Base-by-base conservation (phyloP, 768 basidiomycete species). In the Suillus paluster region DNA sequence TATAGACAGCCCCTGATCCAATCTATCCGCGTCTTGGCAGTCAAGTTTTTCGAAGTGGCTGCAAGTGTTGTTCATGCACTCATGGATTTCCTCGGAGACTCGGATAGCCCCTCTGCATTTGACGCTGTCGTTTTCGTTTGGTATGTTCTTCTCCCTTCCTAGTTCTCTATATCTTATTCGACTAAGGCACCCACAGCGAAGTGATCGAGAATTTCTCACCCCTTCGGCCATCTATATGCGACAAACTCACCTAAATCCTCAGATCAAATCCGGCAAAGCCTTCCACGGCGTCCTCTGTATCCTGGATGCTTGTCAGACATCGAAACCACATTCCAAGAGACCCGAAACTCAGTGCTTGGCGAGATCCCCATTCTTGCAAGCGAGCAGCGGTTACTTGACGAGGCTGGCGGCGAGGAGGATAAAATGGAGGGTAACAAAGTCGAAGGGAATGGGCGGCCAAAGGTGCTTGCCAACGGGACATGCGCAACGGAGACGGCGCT, bases 201-300 rank as follows among this genome's bases (percentile, higher is more conserved):
- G 95, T 99, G 33, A 96, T 98, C 56, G 95, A 99, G 75, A 97
- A 97, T 75, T 98, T 99, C 86, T 95, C 97, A 1, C 78, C 84
- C 57, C 85, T 99, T 10, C 90, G 96, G 9, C 70, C 81, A 2
- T 84, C 91, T 9, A 94, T 99, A 67, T 89, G 89, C 62, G 88
- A 92, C 71, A 95, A 94, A 70, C 86, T 99, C 57, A 86, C 90
- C 52, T 78, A 84, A 34, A 91, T 93, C 0, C 87, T 98, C 53
- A 94, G 64, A 94, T 98, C 78, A 95, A 95, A 75, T 95, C 93
- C 1, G 95, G 95, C 59, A 99, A 98, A 75, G 96, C 99, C 25
- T 98, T 92, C 83, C 89, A 95, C 5, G 97, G 97, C 8, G 85
- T 98, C 19, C 84, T 99, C 53, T 99, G 97, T 97, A 97, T 99